Evolutionary conservation across 2,329 filamentous ascomycete genomes (phyloP).

Genomic region (Colletotrichum karsti): DNA sequence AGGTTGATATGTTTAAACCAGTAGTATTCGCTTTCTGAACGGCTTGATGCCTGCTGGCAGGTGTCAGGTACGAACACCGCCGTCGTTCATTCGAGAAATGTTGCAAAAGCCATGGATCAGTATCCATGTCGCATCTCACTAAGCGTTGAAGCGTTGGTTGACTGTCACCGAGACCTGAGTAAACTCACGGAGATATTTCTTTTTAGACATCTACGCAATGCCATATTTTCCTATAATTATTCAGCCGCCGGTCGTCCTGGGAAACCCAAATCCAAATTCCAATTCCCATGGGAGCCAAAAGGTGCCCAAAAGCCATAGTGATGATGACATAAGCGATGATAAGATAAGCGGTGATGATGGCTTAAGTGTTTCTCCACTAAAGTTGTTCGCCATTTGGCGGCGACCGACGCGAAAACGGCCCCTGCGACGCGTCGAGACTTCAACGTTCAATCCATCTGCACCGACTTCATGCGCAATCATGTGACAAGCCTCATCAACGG

Average conservation of each 20-base stretch:
- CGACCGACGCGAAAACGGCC: conserved; percentile 19
- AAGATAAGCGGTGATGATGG: conserved; percentile 1
- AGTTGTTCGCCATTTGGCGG: neutral
- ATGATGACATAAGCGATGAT: conserved; percentile 16
- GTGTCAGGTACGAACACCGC: neutral
- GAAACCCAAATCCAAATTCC: neutral
- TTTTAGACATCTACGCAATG: neutral
- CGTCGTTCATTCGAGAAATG: neutral
- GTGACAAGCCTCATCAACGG: neutral
- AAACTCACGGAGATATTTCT: neutral
- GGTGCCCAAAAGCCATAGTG: neutral
- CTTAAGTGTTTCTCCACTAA: conserved; percentile 22
- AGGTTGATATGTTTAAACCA: neutral
- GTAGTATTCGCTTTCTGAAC: neutral
- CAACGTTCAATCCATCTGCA: conserved; percentile 6
- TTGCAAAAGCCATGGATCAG: neutral
- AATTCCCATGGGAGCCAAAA: neutral
- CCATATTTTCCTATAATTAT: neutral
- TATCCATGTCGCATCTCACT: neutral
- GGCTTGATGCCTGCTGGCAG: neutral
- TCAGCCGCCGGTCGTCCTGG: neutral
- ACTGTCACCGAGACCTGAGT: neutral
- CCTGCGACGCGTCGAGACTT: conserved; percentile 17
- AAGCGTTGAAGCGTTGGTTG: neutral
- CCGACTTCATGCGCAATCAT: neutral